Base-by-base conservation (phyloP, 352 stramenopile species). In the Stephanocyclus meneghinianus region DNA sequence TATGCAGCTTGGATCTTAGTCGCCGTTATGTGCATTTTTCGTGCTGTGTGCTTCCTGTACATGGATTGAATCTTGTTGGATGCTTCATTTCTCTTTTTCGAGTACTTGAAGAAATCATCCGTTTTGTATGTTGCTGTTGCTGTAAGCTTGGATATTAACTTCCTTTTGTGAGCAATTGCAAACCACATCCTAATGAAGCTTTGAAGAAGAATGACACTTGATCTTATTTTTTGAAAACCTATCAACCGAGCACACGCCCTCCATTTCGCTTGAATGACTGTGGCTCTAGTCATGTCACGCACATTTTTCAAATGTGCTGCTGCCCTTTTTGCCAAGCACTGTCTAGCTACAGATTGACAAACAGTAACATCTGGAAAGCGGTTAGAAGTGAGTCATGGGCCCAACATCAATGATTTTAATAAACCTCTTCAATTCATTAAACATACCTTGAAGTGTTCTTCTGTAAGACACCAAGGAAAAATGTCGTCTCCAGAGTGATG, bases 81-180 rank as follows among this genome's bases (percentile, higher is more conserved):
- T 56, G 48, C 48, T 56, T 11, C 48, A 16, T 56, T 56, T 21
- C 48, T 56, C 26, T 56, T 56, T n/a, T 56, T 56, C n/a, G 16
- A 26, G 26, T 26, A 56, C 26, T 56, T n/a, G 26, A 56, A 56
- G 16, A 56, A 56, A 21, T 56, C 48, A 56, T 56, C 11, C n/a
- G 48, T n/a, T 29, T 56, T 11, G 16, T 56, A 56, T 16, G 48
- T 56, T 11, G 10, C 48, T 56, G 48, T n/a, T 6, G 9, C 16
- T 11, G 8, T 21, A 26, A 56, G 9, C 48, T 56, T 21, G 16
- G 48, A 56, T 26, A 26, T n/a, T 6, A 56, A 26, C n/a, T 21
- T 56, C 11, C 16, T 16, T 56, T n/a, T 56, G 26, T 21, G 48
- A 6, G 8, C 5, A n/a, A 56, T 21, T 56, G 53, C 53, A 9